Evolutionary conservation across 2,329 filamentous ascomycete genomes (phyloP).

Genomic region (Chalara sp.): DNA sequence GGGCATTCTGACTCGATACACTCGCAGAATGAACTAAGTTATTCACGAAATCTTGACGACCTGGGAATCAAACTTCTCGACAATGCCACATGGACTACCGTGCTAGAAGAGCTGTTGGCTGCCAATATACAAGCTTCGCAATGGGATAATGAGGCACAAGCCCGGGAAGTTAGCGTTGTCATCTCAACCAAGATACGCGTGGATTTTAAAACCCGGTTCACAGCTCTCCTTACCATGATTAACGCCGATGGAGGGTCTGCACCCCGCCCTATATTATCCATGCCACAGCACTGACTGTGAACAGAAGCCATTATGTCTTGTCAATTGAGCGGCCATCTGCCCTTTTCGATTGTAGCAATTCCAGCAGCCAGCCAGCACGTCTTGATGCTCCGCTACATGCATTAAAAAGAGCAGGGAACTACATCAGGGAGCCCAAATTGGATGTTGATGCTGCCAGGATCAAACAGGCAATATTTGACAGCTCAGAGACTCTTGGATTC

Average conservation of each 20-base stretch:
- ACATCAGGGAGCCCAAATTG: background rate
- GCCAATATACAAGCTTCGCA: background rate
- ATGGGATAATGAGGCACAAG: background rate
- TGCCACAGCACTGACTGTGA: too few relatives aligned
- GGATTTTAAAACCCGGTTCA: too few relatives aligned
- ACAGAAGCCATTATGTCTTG: too few relatives aligned
- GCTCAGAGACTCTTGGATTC: slow-evolving; percentile 8
- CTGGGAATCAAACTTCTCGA: background rate
- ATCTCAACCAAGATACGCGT: background rate
- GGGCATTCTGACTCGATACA: background rate
- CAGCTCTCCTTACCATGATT: too few relatives aligned
- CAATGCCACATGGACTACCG: background rate
- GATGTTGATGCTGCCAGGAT: slow-evolving; percentile 7
- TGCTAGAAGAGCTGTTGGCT: background rate
- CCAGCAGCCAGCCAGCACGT: too few relatives aligned
- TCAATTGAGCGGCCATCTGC: too few relatives aligned
- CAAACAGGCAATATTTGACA: slow-evolving; percentile 17
- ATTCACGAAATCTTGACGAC: background rate
- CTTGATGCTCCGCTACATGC: background rate
- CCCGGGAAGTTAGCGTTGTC: background rate
- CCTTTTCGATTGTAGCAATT: too few relatives aligned
- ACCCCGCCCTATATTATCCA: too few relatives aligned
- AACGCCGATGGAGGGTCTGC: too few relatives aligned
- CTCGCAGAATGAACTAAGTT: background rate
- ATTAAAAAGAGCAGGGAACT: background rate